Evolutionary conservation across 176 grass and related monocot species (phyloP).

Genomic region (Triticum timopheevii): DNA sequence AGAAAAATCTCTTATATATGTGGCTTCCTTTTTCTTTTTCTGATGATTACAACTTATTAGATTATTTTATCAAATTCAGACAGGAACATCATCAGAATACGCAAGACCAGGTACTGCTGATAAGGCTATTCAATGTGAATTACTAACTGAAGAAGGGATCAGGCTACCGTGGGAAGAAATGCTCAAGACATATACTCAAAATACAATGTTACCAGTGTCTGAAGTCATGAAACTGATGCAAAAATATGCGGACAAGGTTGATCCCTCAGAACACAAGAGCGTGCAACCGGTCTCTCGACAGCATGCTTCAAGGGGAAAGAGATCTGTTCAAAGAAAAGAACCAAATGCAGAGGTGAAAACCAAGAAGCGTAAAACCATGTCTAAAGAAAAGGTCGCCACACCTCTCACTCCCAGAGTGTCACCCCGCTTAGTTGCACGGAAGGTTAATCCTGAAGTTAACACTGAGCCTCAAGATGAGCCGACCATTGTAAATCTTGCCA

Average conservation of each 20-base stretch:
- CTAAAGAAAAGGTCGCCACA: conserved; percentile 13
- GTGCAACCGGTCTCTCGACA: background rate
- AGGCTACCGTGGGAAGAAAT: conserved; percentile 24
- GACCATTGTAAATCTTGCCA: background rate
- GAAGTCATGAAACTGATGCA: conserved; percentile 19
- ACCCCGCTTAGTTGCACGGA: conserved; percentile 40
- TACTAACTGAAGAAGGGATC: conserved; percentile 48
- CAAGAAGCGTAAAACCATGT: conserved; percentile 31
- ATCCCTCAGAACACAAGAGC: conserved; percentile 18
- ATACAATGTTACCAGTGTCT: background rate
- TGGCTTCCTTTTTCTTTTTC: background rate
- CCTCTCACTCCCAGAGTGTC: conserved; percentile 41
- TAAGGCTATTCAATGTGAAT: conserved; percentile 53
- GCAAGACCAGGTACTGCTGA: conserved; percentile 44
- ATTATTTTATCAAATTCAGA: conserved; percentile 41
- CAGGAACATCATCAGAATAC: conserved; percentile 15
- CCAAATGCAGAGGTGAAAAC: conserved; percentile 21
- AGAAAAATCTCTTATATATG: background rate
- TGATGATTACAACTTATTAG: background rate
- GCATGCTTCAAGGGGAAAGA: conserved; percentile 12
- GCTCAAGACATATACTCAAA: background rate
- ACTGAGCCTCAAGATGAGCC: conserved; percentile 1
- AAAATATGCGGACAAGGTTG: conserved; percentile 18
- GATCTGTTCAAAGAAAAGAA: conserved; percentile 34
- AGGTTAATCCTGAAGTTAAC: conserved; percentile 28